Conservation (phyloP, 2,329 filamentous ascomycete genomes). For the Calycina marina region DNA sequence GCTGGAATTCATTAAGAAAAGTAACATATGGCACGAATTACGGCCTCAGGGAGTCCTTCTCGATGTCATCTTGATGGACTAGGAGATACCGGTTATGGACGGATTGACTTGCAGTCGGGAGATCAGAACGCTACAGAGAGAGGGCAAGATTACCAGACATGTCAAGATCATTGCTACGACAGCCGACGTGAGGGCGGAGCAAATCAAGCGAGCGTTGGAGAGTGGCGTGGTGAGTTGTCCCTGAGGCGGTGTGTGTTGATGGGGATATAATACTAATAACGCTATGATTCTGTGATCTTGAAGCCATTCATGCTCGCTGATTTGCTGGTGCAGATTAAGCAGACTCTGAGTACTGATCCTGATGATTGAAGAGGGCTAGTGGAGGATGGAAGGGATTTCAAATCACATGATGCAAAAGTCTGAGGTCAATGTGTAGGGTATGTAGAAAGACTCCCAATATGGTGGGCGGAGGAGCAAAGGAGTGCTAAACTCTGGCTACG, state of each 20-base stretch:
- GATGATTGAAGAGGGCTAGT: too few species aligned
- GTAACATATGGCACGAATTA: neutral
- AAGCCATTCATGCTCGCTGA: neutral
- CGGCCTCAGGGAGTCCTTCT: slow-evolving; percentile 28
- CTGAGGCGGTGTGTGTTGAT: neutral
- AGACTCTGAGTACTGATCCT: neutral
- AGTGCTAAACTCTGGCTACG: too few species aligned
- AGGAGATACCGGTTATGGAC: slow-evolving; percentile 75
- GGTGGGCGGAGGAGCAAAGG: too few species aligned
- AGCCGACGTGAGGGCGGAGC: slow-evolving; percentile 60
- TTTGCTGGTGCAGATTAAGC: neutral
- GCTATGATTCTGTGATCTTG: neutral
- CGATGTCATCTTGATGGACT: slow-evolving; percentile 60
- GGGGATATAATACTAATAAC: too few species aligned
- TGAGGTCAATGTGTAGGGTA: too few species aligned
- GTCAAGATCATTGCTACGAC: slow-evolving; percentile 64
- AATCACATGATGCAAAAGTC: too few species aligned
- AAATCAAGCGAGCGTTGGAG: slow-evolving; percentile 30
- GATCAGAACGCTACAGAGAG: slow-evolving; percentile 51
- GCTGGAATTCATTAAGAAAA: slow-evolving; percentile 24
- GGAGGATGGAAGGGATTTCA: too few species aligned
- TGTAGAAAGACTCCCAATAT: too few species aligned
- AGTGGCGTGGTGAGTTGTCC: neutral
- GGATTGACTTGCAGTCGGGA: slow-evolving; percentile 55
- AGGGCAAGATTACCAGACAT: slow-evolving; percentile 42